These are phyloP conservation scores for Neoscytalidium dimidiatum DNA, from an alignment of 2,329 filamentous ascomycete genomes.

Conservation along the genomic window DNA sequence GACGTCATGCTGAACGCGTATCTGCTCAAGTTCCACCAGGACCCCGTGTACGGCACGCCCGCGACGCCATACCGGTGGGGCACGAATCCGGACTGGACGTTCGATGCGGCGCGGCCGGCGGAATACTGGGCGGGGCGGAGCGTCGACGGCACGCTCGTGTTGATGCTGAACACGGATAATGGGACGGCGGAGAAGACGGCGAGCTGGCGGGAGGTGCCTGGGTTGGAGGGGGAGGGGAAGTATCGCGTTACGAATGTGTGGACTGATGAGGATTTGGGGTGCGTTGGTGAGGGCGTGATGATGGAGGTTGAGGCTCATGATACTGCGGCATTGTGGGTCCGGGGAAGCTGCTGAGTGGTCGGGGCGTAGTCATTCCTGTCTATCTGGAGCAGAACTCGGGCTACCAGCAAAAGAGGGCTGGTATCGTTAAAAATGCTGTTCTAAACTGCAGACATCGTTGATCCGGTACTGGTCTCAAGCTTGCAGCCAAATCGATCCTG, in stretches of 20 bases:
- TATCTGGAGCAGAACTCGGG: no score
- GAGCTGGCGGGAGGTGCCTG: conserved; percentile 28
- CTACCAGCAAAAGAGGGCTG: no score
- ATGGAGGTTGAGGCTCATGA: conserved; percentile 24
- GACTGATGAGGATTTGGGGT: conserved; percentile 25
- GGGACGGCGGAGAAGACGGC: conserved; percentile 23
- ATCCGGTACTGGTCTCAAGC: no score
- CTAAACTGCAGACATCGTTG: no score
- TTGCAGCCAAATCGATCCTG: no score
- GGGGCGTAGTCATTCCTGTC: no score
- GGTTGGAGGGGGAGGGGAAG: conserved; percentile 20
- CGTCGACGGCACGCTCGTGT: conserved; percentile 28
- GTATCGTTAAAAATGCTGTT: no score
- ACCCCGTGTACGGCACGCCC: conserved; percentile 43
- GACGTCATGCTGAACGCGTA: conserved; percentile 42
- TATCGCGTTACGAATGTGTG: conserved; percentile 28
- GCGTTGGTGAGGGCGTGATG: conserved; percentile 19
- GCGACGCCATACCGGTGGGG: conserved; percentile 49
- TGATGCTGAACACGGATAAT: conserved; percentile 31
- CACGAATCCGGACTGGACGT: conserved; percentile 52
- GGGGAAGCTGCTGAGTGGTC: conserved; percentile 4
- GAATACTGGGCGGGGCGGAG: conserved; percentile 33
- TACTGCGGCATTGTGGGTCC: conserved; percentile 23
- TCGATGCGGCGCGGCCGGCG: conserved; percentile 39
- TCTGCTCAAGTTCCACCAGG: conserved; percentile 49